phyloP scores from a whole-genome alignment of 176 grass and related monocot genomes.

The Oryza glaberrima region DNA sequence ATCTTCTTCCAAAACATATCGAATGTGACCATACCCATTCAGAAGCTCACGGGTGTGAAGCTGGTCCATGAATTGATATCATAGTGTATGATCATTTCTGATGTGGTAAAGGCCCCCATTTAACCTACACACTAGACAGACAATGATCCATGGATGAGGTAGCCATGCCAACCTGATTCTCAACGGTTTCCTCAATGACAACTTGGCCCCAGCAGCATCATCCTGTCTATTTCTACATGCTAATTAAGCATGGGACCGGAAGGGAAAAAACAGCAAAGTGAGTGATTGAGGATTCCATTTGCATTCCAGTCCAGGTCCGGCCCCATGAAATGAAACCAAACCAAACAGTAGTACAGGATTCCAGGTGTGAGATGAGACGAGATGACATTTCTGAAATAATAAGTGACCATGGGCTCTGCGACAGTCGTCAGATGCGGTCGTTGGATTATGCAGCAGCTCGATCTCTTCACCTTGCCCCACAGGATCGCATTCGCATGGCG shows the following conservation, averaged over 20 bases:
- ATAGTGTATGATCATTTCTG: neutral
- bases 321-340: neutral
- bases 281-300: neutral
- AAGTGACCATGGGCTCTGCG: constrained; percentile 22
- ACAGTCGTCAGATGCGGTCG: constrained; percentile 28
- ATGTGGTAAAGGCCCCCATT: neutral
- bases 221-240: neutral
- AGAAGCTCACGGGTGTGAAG: neutral
- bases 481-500: neutral
- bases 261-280: neutral
- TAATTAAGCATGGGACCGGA: neutral
- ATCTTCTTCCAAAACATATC: neutral
- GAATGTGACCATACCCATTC: neutral
- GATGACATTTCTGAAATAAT: neutral
- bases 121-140: neutral
- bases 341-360: neutral
- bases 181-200: neutral
- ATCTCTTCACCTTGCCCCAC: constrained; percentile 29
- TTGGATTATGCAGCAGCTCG: constrained; percentile 24
- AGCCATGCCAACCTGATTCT: neutral
- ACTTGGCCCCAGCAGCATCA: neutral
- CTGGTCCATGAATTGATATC: neutral
- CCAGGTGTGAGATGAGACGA: neutral
- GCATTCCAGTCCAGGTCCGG: neutral
- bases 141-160: neutral